These are phyloP conservation scores for Malus hybrid DNA, from an alignment of 331 rosid genomes.

Conservation along the genomic window DNA sequence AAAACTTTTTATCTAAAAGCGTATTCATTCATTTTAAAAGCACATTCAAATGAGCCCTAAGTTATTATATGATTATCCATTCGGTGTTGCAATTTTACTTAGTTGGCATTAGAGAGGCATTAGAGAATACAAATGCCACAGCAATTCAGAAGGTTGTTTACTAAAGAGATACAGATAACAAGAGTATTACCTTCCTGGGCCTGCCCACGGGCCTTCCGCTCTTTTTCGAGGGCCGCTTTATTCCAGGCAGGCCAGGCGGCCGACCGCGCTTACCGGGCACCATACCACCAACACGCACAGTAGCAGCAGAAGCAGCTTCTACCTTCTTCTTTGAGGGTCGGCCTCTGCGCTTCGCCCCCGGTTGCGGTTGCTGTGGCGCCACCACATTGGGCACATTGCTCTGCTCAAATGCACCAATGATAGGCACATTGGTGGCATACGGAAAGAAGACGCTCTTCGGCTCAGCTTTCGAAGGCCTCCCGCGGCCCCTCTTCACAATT, in stretches of 20 bases:
- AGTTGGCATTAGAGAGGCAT: background rate
- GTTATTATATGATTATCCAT: background rate
- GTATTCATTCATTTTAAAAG: too few species aligned
- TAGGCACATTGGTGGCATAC: constrained; percentile 29
- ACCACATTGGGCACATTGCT: background rate
- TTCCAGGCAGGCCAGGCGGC: constrained; percentile 21
- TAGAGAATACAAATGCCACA: background rate
- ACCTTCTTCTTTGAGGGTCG: constrained; percentile 55
- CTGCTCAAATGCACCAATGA: constrained; percentile 9
- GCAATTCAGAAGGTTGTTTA: background rate
- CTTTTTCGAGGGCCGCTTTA: background rate
- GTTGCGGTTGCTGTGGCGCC: background rate
- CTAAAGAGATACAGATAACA: background rate
- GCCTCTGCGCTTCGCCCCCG: constrained; percentile 38
- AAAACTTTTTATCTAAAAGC: too few species aligned
- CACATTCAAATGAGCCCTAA: background rate
- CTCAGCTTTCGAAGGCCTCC: constrained; percentile 58
- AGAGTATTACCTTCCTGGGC: constrained; percentile 59
- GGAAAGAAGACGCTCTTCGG: constrained; percentile 42
- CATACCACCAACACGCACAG: constrained; percentile 4
- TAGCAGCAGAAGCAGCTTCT: background rate
- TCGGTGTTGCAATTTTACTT: background rate
- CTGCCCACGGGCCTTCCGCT: constrained; percentile 67
- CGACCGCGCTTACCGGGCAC: constrained; percentile 26
- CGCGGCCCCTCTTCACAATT: constrained; percentile 43